Base-by-base conservation (phyloP, 352 stramenopile species). In the Pilasporangium apinafurcum region DNA sequence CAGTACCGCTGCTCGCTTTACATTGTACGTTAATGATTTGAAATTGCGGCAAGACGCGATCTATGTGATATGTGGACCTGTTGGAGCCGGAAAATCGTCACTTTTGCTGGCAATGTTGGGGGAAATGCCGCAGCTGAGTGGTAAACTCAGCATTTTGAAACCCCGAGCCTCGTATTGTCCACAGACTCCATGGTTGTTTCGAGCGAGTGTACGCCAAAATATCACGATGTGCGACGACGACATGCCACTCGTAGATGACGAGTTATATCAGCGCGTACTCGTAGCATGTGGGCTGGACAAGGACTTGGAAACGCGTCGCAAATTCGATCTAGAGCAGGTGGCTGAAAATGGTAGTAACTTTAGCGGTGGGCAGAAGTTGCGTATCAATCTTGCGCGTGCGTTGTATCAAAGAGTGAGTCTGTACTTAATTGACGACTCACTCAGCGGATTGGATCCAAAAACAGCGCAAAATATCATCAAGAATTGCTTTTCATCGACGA, bases 11-110 rank as follows among this genome's bases (percentile, higher is more conserved):
- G 8, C 20, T 21, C 45, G 20, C 14, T 90, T 90, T 30, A 44
- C 58, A 12, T 45, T 89, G 0, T 56, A 48, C n/a, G 47, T 92
- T 12, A 56, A 70, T 4, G 49, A 66, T 6, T 49, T 92, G 2
- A 16, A 51, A 7, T 43, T 90, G 4, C 47, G 63, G 34, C 42
- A 51, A 7, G 53, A 62, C 31, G 54, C 52, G 2, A 71, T 62
- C 1, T 86, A 83, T 43, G 53, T 91, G 8, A 63, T 96, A 0
- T 86, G 70, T 36, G 96, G 97, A 1, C 62, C 71, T 2, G 93
- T 99, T 2, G 97, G 96, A 1, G 79, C 71, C 12, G 96, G 96
- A 2, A 99, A 99, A 57, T 97, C 83, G 20, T 98, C 90, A 0
- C 76, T 99, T 1, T 60, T 99, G 13, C 78, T 92, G 5, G 89